Conservation (phyloP, 352 stramenopile genomes). For the Pythium brassicae region DNA sequence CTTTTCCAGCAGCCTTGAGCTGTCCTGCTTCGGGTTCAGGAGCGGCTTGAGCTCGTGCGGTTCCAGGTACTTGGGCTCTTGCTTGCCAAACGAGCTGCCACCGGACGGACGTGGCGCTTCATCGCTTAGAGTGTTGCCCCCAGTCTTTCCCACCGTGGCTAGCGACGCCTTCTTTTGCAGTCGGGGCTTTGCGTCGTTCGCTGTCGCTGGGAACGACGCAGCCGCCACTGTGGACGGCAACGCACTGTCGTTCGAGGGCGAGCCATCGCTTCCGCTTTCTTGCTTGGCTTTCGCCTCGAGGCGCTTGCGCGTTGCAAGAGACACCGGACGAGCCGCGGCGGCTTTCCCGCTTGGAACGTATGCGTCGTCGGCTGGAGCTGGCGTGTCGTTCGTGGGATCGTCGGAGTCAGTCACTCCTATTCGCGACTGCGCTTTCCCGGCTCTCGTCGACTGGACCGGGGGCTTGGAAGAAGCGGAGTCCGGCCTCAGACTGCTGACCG, state of each 20-base stretch:
- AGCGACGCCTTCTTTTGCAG: slow-evolving; percentile 2
- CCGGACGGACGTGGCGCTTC: slow-evolving; percentile 3
- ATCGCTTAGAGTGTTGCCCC: not conserved
- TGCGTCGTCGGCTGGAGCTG: slow-evolving; percentile 4
- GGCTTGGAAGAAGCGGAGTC: slow-evolving; percentile 22
- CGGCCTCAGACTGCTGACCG: not conserved
- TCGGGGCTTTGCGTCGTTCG: not conserved
- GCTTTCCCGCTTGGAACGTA: slow-evolving; percentile 6
- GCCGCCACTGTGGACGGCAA: not conserved
- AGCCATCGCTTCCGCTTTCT: slow-evolving; percentile 10
- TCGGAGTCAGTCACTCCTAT: not conserved
- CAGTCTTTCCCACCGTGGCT: not conserved
- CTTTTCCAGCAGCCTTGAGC: slow-evolving; percentile 28
- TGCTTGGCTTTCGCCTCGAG: slow-evolving; percentile 60
- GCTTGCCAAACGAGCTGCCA: slow-evolving; percentile 25
- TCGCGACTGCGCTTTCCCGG: not conserved
- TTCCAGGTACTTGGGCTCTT: slow-evolving; percentile 68
- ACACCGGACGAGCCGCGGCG: slow-evolving; percentile 16
- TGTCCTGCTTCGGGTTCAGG: slow-evolving; percentile 49
- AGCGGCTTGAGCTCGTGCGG: slow-evolving; percentile 54
- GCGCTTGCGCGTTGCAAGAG: slow-evolving; percentile 49
- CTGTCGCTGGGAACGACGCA: not conserved
- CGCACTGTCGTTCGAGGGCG: not conserved
- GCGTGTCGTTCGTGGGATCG: not conserved
- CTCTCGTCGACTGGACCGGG: slow-evolving; percentile 22